A percentile compares a stretch with the other conserved stretches of the same genome.
Evolutionary conservation across 2,329 filamentous ascomycete species (phyloP).

Genomic region (Talaromyces sp.): DNA sequence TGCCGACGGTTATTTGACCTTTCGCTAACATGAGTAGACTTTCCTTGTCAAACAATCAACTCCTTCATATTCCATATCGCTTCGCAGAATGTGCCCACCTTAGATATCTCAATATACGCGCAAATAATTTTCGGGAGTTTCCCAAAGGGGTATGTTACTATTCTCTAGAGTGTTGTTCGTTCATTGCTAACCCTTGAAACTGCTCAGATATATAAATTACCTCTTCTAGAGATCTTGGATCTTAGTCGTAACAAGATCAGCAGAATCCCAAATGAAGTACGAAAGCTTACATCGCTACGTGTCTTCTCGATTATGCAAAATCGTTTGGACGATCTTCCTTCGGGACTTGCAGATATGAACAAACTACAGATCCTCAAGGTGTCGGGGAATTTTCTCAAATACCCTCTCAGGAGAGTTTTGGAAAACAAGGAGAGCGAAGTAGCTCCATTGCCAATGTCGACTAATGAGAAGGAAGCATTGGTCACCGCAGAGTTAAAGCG

Average conservation of each 20-base stretch:
- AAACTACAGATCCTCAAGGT: conserved; percentile 86
- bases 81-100: conserved; percentile 47
- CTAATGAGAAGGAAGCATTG: conserved; percentile 56
- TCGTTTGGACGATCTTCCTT: conserved; percentile 74
- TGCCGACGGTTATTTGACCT: not conserved
- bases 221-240: conserved; percentile 85
- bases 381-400: conserved; percentile 77
- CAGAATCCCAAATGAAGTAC: conserved; percentile 71
- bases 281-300: conserved; percentile 75
- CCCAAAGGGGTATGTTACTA: conserved; percentile 54
- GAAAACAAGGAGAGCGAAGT: conserved; percentile 63
- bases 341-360: conserved; percentile 81
- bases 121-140: conserved; percentile 54
- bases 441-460: conserved; percentile 48
- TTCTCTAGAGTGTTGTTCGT: not conserved
- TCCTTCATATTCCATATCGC: conserved; percentile 45
- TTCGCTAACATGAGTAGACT: conserved; percentile 29
- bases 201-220: conserved; percentile 72
- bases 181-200: conserved; percentile 19
- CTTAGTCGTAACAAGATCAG: conserved; percentile 82
- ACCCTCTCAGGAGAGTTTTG: conserved; percentile 67
- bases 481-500: conserved; percentile 58
- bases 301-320: conserved; percentile 86
- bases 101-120: conserved; percentile 47
- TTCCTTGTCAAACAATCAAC: conserved; percentile 48